Evolutionary conservation across 352 stramenopile species (phyloP).

Genomic region (Pythium scleroteichum): DNA sequence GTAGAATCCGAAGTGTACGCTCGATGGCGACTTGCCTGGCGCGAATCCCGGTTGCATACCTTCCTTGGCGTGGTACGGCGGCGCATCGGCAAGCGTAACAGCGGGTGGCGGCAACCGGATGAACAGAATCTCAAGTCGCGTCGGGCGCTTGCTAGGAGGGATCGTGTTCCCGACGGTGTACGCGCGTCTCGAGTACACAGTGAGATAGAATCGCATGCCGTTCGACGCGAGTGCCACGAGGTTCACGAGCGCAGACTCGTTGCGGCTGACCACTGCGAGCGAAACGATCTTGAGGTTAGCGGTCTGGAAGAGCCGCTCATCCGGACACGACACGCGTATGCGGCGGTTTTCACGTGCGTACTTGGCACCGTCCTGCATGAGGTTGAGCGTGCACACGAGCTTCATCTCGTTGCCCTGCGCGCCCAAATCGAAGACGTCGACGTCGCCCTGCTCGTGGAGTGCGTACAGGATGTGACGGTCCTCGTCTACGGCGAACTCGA

Average conservation of each 20-base stretch:
- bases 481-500: conserved; percentile 88
- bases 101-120: conserved; percentile 80
- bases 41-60: conserved; percentile 83
- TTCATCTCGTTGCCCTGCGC: conserved; percentile 52
- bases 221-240: conserved; percentile 92
- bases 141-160: conserved; percentile 55
- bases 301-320: conserved; percentile 78
- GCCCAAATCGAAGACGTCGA: conserved; percentile 78
- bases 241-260: conserved; percentile 86
- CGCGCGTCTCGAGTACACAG: conserved; percentile 74
- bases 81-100: conserved; percentile 64
- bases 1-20: conserved; percentile 79
- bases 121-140: conserved; percentile 71
- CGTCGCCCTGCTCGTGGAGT: conserved; percentile 78
- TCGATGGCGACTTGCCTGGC: conserved; percentile 74
- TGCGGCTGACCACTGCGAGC: conserved; percentile 56
- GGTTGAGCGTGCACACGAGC: conserved; percentile 65
- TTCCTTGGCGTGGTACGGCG: conserved; percentile 85
- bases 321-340: conserved; percentile 78
- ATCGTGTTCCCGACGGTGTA: conserved; percentile 43
- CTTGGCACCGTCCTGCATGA: conserved; percentile 70
- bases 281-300: conserved; percentile 70
- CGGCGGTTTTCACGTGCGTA: conserved; percentile 84
- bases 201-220: conserved; percentile 94
- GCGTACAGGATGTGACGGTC: conserved; percentile 91